Conservation (phyloP, 805 yeast species). For the Metschnikowia vanudenii region DNA sequence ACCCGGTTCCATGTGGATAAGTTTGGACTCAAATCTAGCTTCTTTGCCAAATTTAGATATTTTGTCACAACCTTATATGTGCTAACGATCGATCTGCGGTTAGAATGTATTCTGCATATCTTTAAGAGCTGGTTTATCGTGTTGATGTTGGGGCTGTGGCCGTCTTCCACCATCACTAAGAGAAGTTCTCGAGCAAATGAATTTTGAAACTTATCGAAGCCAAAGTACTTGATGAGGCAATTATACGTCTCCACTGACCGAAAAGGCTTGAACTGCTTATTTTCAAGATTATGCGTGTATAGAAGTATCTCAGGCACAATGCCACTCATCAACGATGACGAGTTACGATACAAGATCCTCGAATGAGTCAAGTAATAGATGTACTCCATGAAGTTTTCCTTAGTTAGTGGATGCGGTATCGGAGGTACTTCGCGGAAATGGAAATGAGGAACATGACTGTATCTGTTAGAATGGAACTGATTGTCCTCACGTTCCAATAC, state of each 20-base stretch:
- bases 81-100: slow-evolving; percentile 31
- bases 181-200: slow-evolving; percentile 39
- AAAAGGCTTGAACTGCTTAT: slow-evolving; percentile 27
- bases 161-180: slow-evolving; percentile 42
- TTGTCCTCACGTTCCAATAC: slow-evolving; percentile 25
- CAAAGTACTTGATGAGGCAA: slow-evolving; percentile 40
- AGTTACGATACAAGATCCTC: slow-evolving; percentile 31
- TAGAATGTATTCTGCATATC: slow-evolving; percentile 31
- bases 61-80: slow-evolving; percentile 32
- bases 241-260: slow-evolving; percentile 40
- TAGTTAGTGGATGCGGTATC: slow-evolving; percentile 28
- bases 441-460: slow-evolving; percentile 19
- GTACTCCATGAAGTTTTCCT: slow-evolving; percentile 32
- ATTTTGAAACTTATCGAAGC: slow-evolving; percentile 39
- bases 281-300: slow-evolving; percentile 37
- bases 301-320: slow-evolving; percentile 37
- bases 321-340: slow-evolving; percentile 35
- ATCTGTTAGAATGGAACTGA: slow-evolving; percentile 12
- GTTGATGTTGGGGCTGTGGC: slow-evolving; percentile 38
- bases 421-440: slow-evolving; percentile 34
- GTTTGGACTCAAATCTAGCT: slow-evolving; percentile 27
- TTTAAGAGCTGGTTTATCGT: slow-evolving; percentile 40
- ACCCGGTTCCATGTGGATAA: slow-evolving; percentile 37
- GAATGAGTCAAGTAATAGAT: slow-evolving; percentile 38
- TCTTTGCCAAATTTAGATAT: slow-evolving; percentile 30